These are phyloP conservation scores for Pholiota adiposa DNA, from an alignment of 1,284 basidiomycete genomes.

Conservation along the genomic window DNA sequence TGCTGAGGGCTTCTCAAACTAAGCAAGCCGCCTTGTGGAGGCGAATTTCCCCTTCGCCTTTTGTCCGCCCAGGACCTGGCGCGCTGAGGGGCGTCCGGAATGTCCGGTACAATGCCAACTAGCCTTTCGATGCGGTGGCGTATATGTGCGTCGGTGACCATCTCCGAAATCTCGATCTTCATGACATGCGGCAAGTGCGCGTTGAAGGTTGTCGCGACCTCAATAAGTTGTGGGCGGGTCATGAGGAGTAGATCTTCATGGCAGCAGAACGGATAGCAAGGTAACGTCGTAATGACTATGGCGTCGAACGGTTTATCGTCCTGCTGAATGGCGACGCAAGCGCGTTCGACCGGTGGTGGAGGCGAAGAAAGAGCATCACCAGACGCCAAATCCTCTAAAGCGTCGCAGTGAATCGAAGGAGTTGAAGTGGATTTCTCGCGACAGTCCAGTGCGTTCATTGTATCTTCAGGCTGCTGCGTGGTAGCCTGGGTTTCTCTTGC, in stretches of 20 bases:
- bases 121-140: conserved; percentile 21
- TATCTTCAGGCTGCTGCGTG: too few species aligned
- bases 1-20: not conserved
- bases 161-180: conserved; percentile 19
- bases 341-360: not conserved
- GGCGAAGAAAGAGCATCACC: not conserved
- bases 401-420: not conserved
- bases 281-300: conserved; percentile 22
- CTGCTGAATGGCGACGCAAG: conserved; percentile 22
- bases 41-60: not conserved
- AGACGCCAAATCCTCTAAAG: not conserved
- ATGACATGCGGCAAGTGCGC: conserved; percentile 13
- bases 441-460: not conserved
- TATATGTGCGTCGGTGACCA: conserved; percentile 16
- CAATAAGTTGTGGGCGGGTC: conserved; percentile 21
- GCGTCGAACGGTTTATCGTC: conserved; percentile 22
- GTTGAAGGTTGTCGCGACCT: conserved; percentile 19
- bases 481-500: not conserved
- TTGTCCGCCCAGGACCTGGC: conserved; percentile 9
- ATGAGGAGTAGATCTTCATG: conserved; percentile 24
- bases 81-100: conserved; percentile 21
- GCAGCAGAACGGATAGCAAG: conserved; percentile 23
- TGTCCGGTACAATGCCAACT: conserved; percentile 19
- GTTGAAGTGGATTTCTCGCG: not conserved
- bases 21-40: not conserved